These are phyloP conservation scores for Clonostachys rhizophaga DNA, from an alignment of 2,329 filamentous ascomycete genomes.

Conservation along the genomic window DNA sequence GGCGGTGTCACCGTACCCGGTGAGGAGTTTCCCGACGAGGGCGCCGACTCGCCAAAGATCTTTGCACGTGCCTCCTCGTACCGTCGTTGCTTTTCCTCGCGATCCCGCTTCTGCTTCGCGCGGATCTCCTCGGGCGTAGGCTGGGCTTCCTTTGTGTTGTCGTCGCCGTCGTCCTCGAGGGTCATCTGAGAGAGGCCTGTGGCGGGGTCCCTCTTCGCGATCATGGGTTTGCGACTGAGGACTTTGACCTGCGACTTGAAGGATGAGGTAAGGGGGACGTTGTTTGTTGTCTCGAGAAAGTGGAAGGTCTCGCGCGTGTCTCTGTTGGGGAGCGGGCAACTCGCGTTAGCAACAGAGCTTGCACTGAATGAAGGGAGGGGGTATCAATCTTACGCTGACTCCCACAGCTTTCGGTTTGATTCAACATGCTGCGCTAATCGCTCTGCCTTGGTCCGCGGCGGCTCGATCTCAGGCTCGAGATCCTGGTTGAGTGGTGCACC, in stretches of 20 bases:
- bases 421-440: conserved; percentile 76
- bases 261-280: conserved; percentile 55
- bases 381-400: conserved; percentile 65
- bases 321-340: conserved; percentile 30
- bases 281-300: conserved; percentile 64
- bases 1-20: conserved; percentile 59
- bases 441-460: conserved; percentile 65
- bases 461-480: conserved; percentile 25
- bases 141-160: conserved; percentile 56
- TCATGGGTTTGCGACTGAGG: conserved; percentile 73
- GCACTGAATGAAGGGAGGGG: neutral
- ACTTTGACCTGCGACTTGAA: conserved; percentile 84
- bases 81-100: conserved; percentile 83
- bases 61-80: conserved; percentile 87
- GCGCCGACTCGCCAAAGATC: conserved; percentile 67
- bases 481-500: conserved; percentile 4
- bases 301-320: conserved; percentile 72
- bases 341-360: neutral
- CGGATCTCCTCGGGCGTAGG: conserved; percentile 73
- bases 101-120: conserved; percentile 70
- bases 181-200: conserved; percentile 40
- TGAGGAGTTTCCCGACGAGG: conserved; percentile 54
- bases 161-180: conserved; percentile 59
- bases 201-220: conserved; percentile 53
- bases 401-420: conserved; percentile 81